phyloP scores from a whole-genome alignment of 2,329 filamentous ascomycete species.

The Rachicladosporium sp. region DNA sequence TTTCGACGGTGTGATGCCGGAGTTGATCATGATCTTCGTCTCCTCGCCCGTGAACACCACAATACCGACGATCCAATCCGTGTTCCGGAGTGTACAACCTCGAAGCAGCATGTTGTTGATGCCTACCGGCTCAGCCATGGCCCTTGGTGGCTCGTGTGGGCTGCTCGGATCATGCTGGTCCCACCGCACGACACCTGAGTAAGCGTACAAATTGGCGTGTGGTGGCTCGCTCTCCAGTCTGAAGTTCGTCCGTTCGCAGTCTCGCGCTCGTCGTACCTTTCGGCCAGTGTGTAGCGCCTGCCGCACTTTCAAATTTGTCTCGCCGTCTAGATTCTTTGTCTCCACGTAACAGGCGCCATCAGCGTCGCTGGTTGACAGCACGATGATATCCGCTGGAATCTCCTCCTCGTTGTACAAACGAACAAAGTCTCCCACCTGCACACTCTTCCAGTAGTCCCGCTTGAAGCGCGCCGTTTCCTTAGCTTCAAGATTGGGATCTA shows the following conservation, averaged over 20 bases:
- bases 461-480: slow-evolving; percentile 74
- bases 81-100: slow-evolving; percentile 88
- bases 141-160: slow-evolving; percentile 48
- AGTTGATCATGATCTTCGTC: slow-evolving; percentile 99
- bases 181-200: slow-evolving; percentile 84
- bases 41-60: slow-evolving; percentile 92
- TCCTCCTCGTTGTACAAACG: slow-evolving; percentile 94
- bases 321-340: slow-evolving; percentile 94
- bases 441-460: slow-evolving; percentile 86
- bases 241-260: slow-evolving; percentile 86
- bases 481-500: slow-evolving; percentile 56
- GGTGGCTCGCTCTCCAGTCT: slow-evolving; percentile 79
- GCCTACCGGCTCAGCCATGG: slow-evolving; percentile 83
- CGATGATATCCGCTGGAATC: slow-evolving; percentile 83
- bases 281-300: slow-evolving; percentile 79
- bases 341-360: slow-evolving; percentile 96
- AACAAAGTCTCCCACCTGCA: slow-evolving; percentile 91
- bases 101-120: slow-evolving; percentile 93
- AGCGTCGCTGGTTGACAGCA: slow-evolving; percentile 82
- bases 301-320: slow-evolving; percentile 93
- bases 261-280: slow-evolving; percentile 71
- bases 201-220: slow-evolving; percentile 89
- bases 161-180: slow-evolving; percentile 56
- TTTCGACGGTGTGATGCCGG: slow-evolving; percentile 89
- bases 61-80: slow-evolving; percentile 86